phyloP scores from a whole-genome alignment of 2,329 filamentous ascomycete species.

The Oidium heveae region DNA sequence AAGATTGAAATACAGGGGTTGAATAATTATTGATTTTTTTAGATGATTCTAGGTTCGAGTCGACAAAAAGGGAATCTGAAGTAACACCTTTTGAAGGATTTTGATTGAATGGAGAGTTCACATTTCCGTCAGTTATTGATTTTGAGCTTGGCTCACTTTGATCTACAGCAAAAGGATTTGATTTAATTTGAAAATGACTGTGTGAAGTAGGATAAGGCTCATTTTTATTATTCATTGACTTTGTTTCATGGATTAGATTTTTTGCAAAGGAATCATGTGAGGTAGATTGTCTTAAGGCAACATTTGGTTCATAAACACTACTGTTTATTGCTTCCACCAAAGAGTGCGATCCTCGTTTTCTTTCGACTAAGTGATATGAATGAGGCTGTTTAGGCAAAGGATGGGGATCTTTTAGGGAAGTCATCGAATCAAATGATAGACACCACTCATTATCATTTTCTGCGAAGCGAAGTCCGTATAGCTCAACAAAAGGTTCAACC shows the following conservation, averaged over 20 bases:
- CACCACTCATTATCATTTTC: constrained; percentile 15
- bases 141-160: no score
- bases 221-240: neutral
- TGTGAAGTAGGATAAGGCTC: no score
- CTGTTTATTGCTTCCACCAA: constrained; percentile 29
- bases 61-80: no score
- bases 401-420: constrained; percentile 16
- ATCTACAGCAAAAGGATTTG: no score
- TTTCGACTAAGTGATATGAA: constrained; percentile 30
- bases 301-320: constrained; percentile 20
- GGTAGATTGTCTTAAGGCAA: neutral
- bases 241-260: neutral
- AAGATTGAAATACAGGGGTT: no score
- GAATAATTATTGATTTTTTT: no score
- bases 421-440: constrained; percentile 10
- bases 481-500: constrained; percentile 36
- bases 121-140: no score
- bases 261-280: neutral
- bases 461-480: constrained; percentile 29
- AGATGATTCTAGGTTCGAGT: no score
- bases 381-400: constrained; percentile 28
- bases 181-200: no score
- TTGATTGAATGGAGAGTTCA: no score
- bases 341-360: constrained; percentile 26
- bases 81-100: no score